A percentile compares a stretch with the other conserved stretches of the same genome.
Evolutionary conservation across 2,329 filamentous ascomycete genomes (phyloP).

Genomic region (Fusarium sacchari): DNA sequence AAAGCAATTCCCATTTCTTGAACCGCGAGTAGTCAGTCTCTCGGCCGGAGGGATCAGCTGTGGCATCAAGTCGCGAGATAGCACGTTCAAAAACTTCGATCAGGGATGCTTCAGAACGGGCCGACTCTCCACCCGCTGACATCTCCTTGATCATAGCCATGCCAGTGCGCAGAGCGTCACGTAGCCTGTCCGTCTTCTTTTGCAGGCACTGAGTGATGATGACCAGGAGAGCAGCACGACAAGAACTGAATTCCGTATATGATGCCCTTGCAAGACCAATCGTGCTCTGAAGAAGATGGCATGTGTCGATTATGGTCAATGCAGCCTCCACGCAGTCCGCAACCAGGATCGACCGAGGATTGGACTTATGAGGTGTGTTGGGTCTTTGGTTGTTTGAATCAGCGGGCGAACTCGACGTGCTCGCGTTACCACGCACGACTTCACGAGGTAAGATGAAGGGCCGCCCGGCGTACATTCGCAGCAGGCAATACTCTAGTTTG

Average conservation of each 20-base stretch:
- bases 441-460: conserved; percentile 59
- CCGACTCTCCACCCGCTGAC: conserved; percentile 62
- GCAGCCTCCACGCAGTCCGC: conserved; percentile 64
- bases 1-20: conserved; percentile 62
- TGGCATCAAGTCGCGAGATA: conserved; percentile 56
- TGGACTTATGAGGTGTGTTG: conserved; percentile 44
- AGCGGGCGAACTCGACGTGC: conserved; percentile 46
- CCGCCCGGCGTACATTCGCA: conserved; percentile 63
- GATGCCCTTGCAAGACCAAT: conserved; percentile 64
- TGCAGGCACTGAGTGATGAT: conserved; percentile 53
- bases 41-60: conserved; percentile 49
- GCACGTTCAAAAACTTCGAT: conserved; percentile 64
- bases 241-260: conserved; percentile 66
- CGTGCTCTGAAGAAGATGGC: conserved; percentile 59
- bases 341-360: conserved; percentile 54
- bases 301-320: conserved; percentile 60
- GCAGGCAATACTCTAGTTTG: conserved; percentile 62
- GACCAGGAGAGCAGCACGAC: conserved; percentile 63
- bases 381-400: conserved; percentile 44
- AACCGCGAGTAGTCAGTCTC: conserved; percentile 62
- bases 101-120: conserved; percentile 62
- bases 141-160: conserved; percentile 63
- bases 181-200: conserved; percentile 52
- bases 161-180: conserved; percentile 58
- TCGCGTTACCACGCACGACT: conserved; percentile 41